phyloP scores from a whole-genome alignment of 306 rosid species.

The cucumber (Cucumis sativus) region Cucumber_9930_V3 NC_026659.2:6425001-6425500 shows the following conservation, averaged over 20 bases:
- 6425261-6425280: slow-evolving; percentile 20
- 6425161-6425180: slow-evolving; percentile 32
- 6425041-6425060: background rate
- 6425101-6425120: slow-evolving; percentile 22
- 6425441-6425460: slow-evolving; percentile 52
- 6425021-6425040: slow-evolving; percentile 53
- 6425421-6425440: background rate
- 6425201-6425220: slow-evolving; percentile 11
- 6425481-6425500: slow-evolving; percentile 50
- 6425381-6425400: background rate
- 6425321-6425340: slow-evolving; percentile 57
- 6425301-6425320: slow-evolving; percentile 37
- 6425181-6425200: slow-evolving; percentile 50
- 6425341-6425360: slow-evolving; percentile 57
- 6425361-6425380: background rate
- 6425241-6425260: slow-evolving; percentile 29
- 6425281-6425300: slow-evolving; percentile 20
- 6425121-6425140: slow-evolving; percentile 44
- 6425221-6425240: slow-evolving; percentile 29
- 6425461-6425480: slow-evolving; percentile 38
- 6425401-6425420: background rate
- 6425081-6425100: slow-evolving; percentile 1
- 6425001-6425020: slow-evolving; percentile 48
- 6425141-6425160: slow-evolving; percentile 41
- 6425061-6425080: slow-evolving; percentile 4